A percentile compares a stretch with the other conserved stretches of the same genome.
These are phyloP conservation scores for Diatrype stigma DNA, from an alignment of 2,329 filamentous ascomycete genomes.

Conservation along the genomic window DNA sequence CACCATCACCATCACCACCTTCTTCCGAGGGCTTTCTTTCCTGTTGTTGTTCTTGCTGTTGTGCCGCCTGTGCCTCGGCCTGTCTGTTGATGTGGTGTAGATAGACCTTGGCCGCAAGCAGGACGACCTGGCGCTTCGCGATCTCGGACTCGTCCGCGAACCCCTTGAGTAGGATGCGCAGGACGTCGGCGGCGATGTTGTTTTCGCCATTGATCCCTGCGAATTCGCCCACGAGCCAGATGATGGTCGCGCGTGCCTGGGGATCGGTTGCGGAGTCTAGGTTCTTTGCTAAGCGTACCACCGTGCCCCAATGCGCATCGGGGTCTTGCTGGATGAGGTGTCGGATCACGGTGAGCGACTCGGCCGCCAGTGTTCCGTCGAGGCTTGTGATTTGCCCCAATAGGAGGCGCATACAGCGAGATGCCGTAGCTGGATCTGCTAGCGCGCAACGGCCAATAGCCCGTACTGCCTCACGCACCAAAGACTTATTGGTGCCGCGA, in stretches of 20 bases:
- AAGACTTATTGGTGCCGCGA: conserved; percentile 63
- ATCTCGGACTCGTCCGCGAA: conserved; percentile 81
- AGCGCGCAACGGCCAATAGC: conserved; percentile 94
- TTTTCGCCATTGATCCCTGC: conserved; percentile 73
- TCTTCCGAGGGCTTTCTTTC: conserved; percentile 19
- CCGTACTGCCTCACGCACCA: conserved; percentile 84
- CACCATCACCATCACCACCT: conserved; percentile 29
- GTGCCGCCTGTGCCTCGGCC: conserved; percentile 38
- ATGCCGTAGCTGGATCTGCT: conserved; percentile 64
- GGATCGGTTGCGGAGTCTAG: conserved; percentile 84
- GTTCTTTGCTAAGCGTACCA: conserved; percentile 84
- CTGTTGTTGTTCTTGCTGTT: conserved; percentile 10
- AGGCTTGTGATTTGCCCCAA: conserved; percentile 83
- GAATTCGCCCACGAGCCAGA: conserved; percentile 97
- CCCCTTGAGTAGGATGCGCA: conserved; percentile 80
- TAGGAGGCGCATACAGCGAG: conserved; percentile 76
- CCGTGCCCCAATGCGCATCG: conserved; percentile 73
- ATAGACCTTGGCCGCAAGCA: conserved; percentile 95
- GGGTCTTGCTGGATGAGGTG: conserved; percentile 94
- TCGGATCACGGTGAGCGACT: conserved; percentile 89
- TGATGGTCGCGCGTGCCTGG: conserved; percentile 85
- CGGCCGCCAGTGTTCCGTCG: conserved; percentile 83
- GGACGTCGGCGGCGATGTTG: conserved; percentile 88
- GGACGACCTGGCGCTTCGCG: conserved; percentile 85
- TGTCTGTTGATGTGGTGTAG: conserved; percentile 76